phyloP scores from a whole-genome alignment of 2,329 filamentous ascomycete species.

The Xylariaceae sp. region DNA sequence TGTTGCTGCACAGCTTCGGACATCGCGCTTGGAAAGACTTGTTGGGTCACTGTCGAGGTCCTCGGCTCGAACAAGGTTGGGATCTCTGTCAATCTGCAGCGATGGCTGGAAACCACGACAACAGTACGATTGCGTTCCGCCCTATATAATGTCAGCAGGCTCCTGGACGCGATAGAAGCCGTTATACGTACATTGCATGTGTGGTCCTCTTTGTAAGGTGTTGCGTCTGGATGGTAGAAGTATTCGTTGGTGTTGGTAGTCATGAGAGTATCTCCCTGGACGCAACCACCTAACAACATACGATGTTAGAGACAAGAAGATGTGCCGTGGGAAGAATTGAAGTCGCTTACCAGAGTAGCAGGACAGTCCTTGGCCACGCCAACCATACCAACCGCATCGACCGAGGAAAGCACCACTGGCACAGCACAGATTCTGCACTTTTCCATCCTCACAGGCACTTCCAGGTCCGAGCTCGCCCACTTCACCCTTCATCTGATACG shows the following conservation, averaged over 20 bases:
- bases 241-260: not conserved
- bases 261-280: not conserved
- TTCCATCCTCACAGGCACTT: not conserved
- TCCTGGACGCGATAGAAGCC: too few species aligned
- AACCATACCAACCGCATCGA: conserved; percentile 2
- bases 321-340: too few species aligned
- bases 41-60: too few species aligned
- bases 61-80: too few species aligned
- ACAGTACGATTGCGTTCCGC: conserved; percentile 1
- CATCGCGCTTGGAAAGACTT: too few species aligned
- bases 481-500: conserved; percentile 2
- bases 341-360: not conserved
- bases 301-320: too few species aligned
- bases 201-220: not conserved
- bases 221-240: too few species aligned
- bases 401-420: not conserved
- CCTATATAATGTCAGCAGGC: not conserved
- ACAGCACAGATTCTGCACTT: not conserved
- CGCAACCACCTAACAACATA: not conserved
- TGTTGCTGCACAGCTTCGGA: too few species aligned
- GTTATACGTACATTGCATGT: not conserved
- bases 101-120: not conserved
- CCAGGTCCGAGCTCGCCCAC: not conserved
- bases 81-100: too few species aligned
- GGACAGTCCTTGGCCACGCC: not conserved